Evolutionary conservation across 1,284 basidiomycete genomes (phyloP).

Genomic region (Apiotrichum laibachii): DNA sequence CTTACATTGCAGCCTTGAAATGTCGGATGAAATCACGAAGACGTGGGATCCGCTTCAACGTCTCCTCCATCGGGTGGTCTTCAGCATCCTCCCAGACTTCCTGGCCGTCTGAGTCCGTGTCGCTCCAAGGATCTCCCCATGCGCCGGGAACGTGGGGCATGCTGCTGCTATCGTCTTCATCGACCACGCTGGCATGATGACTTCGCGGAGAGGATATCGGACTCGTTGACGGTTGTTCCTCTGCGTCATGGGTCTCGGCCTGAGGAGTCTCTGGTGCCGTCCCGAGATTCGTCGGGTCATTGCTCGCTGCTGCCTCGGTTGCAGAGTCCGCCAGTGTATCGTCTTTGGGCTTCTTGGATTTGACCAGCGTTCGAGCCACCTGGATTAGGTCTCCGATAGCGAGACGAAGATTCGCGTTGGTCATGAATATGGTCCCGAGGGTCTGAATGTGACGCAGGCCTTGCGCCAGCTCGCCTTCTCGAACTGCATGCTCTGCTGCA

Average conservation of each 20-base stretch:
- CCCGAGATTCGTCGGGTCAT: neutral
- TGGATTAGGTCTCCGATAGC: slow-evolving; percentile 3
- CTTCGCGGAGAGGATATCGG: neutral
- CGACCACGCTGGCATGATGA: neutral
- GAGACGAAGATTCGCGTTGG: slow-evolving; percentile 11
- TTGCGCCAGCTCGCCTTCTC: slow-evolving; percentile 9
- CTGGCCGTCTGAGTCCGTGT: neutral
- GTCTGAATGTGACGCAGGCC: slow-evolving; percentile 9
- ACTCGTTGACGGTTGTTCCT: neutral
- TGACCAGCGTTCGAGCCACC: neutral
- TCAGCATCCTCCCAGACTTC: neutral
- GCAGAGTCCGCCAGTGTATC: neutral
- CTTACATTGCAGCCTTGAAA: slow-evolving; percentile 12
- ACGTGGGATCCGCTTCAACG: neutral
- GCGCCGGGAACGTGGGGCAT: neutral
- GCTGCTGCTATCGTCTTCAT: neutral
- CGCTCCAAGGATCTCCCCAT: neutral
- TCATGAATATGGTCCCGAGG: slow-evolving; percentile 11
- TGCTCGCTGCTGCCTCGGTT: neutral
- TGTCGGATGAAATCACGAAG: slow-evolving; percentile 1
- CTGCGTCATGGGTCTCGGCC: neutral
- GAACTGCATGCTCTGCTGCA: neutral
- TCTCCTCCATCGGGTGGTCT: neutral
- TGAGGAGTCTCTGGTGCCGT: neutral
- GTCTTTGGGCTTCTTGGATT: neutral